phyloP scores from a whole-genome alignment of 805 yeast species.

The Zygosaccharomyces pseudorouxii region DNA sequence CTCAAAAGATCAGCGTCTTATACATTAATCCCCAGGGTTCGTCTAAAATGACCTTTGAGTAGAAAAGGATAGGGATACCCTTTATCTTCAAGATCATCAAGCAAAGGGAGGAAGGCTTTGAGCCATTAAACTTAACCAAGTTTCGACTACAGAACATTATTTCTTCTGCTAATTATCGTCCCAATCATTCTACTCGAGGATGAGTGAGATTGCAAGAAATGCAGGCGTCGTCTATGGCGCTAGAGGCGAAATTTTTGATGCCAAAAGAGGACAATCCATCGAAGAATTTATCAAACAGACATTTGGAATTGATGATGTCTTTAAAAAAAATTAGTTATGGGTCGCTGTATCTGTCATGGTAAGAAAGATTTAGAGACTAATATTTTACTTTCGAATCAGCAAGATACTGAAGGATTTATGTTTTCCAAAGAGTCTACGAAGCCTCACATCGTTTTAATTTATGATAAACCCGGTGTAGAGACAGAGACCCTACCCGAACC shows the following conservation, averaged over 20 bases:
- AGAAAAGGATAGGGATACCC: too few relatives aligned
- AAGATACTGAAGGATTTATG: constrained; percentile 10
- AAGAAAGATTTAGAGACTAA: constrained; percentile 15
- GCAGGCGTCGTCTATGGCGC: constrained; percentile 15
- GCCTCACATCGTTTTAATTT: constrained; percentile 14
- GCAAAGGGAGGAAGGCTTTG: too few relatives aligned
- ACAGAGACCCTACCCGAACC: not conserved
- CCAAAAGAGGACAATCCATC: constrained; percentile 3
- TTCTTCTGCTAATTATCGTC: too few relatives aligned
- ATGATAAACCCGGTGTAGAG: constrained; percentile 10
- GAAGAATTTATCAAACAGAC: constrained; percentile 10
- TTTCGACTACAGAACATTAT: too few relatives aligned
- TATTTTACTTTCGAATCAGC: constrained; percentile 9
- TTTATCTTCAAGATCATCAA: too few relatives aligned
- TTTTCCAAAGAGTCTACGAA: constrained; percentile 11
- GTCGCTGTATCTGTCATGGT: constrained; percentile 17
- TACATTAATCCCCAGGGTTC: constrained; percentile 2
- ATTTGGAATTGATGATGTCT: constrained; percentile 10
- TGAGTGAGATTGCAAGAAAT: constrained; percentile 4
- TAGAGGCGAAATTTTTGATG: constrained; percentile 14
- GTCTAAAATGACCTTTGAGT: not conserved
- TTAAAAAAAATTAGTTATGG: constrained; percentile 14
- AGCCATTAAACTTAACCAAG: too few relatives aligned
- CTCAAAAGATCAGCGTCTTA: not conserved
- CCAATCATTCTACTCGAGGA: not conserved